Evolutionary conservation across 1,284 basidiomycete genomes (phyloP).

Genomic region (Filobasidium uniguttulatum): DNA sequence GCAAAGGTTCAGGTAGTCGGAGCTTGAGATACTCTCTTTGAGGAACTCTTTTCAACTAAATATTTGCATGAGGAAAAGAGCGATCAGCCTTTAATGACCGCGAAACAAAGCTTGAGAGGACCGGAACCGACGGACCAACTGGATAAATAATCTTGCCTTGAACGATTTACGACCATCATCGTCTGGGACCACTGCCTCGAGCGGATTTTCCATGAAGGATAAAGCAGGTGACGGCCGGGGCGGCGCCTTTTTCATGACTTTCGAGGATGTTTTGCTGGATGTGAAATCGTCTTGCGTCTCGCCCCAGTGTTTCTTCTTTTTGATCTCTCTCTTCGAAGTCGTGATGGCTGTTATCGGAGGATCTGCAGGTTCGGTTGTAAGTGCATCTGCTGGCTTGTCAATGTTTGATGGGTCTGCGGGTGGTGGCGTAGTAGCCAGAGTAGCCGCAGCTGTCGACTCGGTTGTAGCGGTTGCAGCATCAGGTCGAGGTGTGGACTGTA

Average conservation of each 20-base stretch:
- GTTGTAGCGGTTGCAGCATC: neutral
- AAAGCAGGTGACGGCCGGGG: no score
- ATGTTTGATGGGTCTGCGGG: neutral
- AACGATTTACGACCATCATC: neutral
- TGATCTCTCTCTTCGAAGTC: neutral
- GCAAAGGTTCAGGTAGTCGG: neutral
- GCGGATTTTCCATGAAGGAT: neutral
- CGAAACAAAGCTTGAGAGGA: neutral
- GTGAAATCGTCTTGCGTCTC: neutral
- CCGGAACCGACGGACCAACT: neutral
- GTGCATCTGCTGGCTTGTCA: neutral
- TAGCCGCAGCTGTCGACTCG: no score
- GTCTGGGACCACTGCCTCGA: neutral
- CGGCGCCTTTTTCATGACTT: no score
- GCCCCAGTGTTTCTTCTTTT: conserved; percentile 1
- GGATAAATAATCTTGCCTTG: neutral
- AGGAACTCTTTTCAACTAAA: conserved; percentile 6
- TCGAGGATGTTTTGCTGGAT: neutral
- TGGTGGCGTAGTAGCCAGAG: no score
- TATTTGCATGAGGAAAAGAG: no score
- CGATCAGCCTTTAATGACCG: no score
- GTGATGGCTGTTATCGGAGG: neutral
- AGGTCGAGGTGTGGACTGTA: neutral
- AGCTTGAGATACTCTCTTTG: neutral
- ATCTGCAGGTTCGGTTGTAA: neutral